phyloP scores from a whole-genome alignment of 768 basidiomycete genomes.

The Boletellus sp. region DNA sequence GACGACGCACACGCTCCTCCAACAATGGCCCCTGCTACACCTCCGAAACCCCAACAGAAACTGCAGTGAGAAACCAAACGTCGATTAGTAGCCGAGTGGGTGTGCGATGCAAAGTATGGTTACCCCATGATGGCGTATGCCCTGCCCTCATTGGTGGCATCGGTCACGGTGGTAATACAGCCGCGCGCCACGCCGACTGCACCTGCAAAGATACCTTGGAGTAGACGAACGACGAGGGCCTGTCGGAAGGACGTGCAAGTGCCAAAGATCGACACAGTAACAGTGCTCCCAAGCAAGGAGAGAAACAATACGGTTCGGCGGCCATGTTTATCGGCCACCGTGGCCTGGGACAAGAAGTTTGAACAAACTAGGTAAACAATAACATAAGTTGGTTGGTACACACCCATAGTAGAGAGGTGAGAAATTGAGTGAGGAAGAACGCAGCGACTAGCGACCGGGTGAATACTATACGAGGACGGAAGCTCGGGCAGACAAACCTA shows the following conservation, averaged over 20 bases:
- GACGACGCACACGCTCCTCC: slow-evolving; percentile 70
- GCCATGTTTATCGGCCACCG: slow-evolving; percentile 91
- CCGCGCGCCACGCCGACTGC: slow-evolving; percentile 94
- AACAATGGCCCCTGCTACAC: slow-evolving; percentile 84
- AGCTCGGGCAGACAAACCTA: slow-evolving; percentile 47
- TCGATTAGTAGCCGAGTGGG: slow-evolving; percentile 1
- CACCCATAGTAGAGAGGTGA: slow-evolving; percentile 93
- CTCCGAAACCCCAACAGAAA: slow-evolving; percentile 96
- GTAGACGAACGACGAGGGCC: slow-evolving; percentile 80
- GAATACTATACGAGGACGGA: slow-evolving; percentile 12
- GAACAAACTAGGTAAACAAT: background rate
- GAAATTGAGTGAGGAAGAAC: slow-evolving; percentile 94
- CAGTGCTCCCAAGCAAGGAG: slow-evolving; percentile 80
- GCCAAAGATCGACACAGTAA: slow-evolving; percentile 75
- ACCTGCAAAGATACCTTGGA: slow-evolving; percentile 91
- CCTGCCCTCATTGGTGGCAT: slow-evolving; percentile 87
- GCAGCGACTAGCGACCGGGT: slow-evolving; percentile 52
- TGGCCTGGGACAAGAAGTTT: slow-evolving; percentile 50
- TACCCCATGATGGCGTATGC: slow-evolving; percentile 93
- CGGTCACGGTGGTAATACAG: slow-evolving; percentile 81
- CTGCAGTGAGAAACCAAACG: slow-evolving; percentile 32
- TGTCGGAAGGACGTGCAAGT: slow-evolving; percentile 72
- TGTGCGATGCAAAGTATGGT: background rate
- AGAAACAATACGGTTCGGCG: slow-evolving; percentile 78
- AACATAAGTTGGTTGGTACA: slow-evolving; percentile 9